Evolutionary conservation across 345 rosid genomes (phyloP).

Genomic region (Citrus medica): DNA sequence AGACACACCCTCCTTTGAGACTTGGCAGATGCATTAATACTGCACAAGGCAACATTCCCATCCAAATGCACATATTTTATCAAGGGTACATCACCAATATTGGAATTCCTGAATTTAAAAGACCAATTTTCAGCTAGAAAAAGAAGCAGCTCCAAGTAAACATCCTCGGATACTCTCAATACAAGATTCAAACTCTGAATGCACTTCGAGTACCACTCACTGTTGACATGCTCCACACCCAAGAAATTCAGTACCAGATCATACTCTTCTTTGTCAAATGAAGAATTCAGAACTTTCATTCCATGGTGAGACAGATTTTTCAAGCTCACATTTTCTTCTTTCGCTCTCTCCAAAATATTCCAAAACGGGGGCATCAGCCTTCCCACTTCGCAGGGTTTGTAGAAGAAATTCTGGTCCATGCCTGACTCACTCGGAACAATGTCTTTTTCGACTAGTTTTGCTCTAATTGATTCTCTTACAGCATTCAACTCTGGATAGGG

Average conservation of each 20-base stretch:
- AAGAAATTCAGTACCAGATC: constrained; percentile 45
- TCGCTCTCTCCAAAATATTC: constrained; percentile 51
- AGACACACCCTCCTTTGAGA: constrained; percentile 21
- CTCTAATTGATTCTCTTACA: constrained; percentile 41
- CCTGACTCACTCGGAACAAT: constrained; percentile 59
- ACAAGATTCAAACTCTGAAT: constrained; percentile 53
- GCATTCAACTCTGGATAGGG: constrained; percentile 29
- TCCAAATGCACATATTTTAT: constrained; percentile 38
- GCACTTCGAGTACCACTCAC: constrained; percentile 60
- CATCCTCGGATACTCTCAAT: constrained; percentile 40
- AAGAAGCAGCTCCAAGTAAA: constrained; percentile 45
- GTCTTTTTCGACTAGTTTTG: constrained; percentile 30
- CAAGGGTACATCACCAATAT: constrained; percentile 38
- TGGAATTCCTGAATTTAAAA: constrained; percentile 26
- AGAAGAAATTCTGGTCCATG: constrained; percentile 51
- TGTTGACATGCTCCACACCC: constrained; percentile 36
- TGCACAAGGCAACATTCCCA: constrained; percentile 37
- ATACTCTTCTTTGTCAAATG: constrained; percentile 39
- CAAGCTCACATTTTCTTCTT: constrained; percentile 42
- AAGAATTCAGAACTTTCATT: constrained; percentile 33
- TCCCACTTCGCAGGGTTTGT: constrained; percentile 53
- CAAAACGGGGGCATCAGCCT: constrained; percentile 57
- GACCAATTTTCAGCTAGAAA: constrained; percentile 57
- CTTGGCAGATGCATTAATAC: constrained; percentile 21
- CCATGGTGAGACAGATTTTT: constrained; percentile 64